phyloP scores from a whole-genome alignment of 345 rosid species.

The Camelina sativa region DNA sequence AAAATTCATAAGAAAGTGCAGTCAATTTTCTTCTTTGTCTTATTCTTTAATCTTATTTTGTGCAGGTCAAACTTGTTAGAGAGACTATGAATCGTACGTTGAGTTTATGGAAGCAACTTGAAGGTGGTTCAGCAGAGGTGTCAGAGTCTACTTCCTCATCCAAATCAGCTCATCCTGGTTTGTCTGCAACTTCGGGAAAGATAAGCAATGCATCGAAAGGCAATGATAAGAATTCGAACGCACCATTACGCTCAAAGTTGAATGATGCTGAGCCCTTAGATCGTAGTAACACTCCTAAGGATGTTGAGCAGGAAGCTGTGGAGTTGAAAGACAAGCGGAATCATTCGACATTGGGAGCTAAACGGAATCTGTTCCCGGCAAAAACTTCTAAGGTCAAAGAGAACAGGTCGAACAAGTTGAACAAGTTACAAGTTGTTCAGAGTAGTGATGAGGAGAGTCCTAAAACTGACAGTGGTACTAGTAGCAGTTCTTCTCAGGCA shows the following conservation, averaged over 20 bases:
- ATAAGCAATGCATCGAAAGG: conserved; percentile 40
- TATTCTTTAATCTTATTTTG: conserved; percentile 11
- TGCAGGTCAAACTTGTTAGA: conserved; percentile 81
- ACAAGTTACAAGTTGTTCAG: conserved; percentile 61
- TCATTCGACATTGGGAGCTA: conserved; percentile 46
- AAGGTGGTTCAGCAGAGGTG: conserved; percentile 52
- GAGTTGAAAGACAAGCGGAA: conserved; percentile 46
- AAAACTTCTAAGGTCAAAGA: conserved; percentile 43
- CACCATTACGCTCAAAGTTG: conserved; percentile 25
- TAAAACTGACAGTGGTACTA: conserved; percentile 31
- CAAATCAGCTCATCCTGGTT: conserved; percentile 37
- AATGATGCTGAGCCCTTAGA: neutral
- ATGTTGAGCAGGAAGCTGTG: conserved; percentile 30
- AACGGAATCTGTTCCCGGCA: conserved; percentile 50
- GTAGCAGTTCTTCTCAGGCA: conserved; percentile 45
- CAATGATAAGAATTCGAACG: conserved; percentile 44
- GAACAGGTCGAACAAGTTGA: conserved; percentile 50
- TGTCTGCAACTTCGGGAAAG: conserved; percentile 15
- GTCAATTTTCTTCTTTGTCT: neutral
- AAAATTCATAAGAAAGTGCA: neutral
- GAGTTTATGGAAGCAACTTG: conserved; percentile 77
- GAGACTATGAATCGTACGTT: conserved; percentile 84
- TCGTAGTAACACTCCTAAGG: conserved; percentile 11
- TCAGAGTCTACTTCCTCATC: conserved; percentile 50
- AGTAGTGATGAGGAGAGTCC: conserved; percentile 53